Evolutionary conservation across 768 basidiomycete species (phyloP).

Genomic region (Lactifluus volemus): DNA sequence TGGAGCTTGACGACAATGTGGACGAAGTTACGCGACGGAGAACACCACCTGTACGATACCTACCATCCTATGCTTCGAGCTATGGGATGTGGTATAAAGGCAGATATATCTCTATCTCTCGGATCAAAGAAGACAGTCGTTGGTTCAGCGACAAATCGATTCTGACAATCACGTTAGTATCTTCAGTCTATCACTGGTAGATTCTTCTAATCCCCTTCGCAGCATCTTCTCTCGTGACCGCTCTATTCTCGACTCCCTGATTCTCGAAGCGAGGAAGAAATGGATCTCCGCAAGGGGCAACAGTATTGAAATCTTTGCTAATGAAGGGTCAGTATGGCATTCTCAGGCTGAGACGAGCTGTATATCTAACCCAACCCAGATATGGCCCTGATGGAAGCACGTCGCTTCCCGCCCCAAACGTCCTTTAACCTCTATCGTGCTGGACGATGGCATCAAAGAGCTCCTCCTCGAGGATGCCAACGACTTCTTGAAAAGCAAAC

Average conservation of each 20-base stretch:
- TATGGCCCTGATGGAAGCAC: constrained; percentile 39
- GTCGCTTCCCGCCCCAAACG: constrained; percentile 56
- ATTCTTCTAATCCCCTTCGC: background rate
- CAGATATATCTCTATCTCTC: constrained; percentile 25
- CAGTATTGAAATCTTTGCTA: constrained; percentile 35
- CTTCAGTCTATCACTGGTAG: background rate
- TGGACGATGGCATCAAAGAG: constrained; percentile 63
- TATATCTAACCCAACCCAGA: background rate
- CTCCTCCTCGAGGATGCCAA: constrained; percentile 56
- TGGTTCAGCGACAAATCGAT: constrained; percentile 32
- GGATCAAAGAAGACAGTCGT: constrained; percentile 29
- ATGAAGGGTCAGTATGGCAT: constrained; percentile 30
- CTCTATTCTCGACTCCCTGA: constrained; percentile 16
- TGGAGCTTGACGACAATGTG: constrained; percentile 21
- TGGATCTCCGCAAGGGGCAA: constrained; percentile 5
- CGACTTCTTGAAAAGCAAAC: constrained; percentile 59
- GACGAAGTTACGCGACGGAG: constrained; percentile 8
- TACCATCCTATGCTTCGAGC: constrained; percentile 34
- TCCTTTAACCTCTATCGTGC: constrained; percentile 54
- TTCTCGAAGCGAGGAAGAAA: constrained; percentile 15
- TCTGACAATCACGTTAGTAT: constrained; percentile 36
- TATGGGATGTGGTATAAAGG: constrained; percentile 43
- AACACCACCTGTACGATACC: constrained; percentile 29
- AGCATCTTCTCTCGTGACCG: constrained; percentile 14
- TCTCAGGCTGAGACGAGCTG: background rate